Evolutionary conservation across 495 filamentous ascomycete species (phyloP).

Genomic region (Annulohypoxylon maeteangense): DNA sequence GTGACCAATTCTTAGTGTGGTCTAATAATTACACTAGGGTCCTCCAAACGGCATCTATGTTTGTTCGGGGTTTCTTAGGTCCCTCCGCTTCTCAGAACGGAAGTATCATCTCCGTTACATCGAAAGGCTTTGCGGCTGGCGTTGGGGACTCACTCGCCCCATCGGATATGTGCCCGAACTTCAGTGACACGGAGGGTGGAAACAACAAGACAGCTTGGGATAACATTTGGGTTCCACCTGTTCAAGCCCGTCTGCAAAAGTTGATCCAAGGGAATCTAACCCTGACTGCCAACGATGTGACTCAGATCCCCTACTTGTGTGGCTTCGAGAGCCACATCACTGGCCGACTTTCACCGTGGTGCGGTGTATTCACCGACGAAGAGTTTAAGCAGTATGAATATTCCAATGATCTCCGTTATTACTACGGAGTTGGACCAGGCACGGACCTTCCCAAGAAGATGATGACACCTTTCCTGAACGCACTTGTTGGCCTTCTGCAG

Average conservation of each 20-base stretch:
- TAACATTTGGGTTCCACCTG: slow-evolving; percentile 61
- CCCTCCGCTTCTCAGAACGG: slow-evolving; percentile 58
- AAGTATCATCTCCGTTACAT: slow-evolving; percentile 63
- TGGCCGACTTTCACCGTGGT: slow-evolving; percentile 64
- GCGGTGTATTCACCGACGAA: slow-evolving; percentile 61
- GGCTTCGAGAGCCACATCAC: slow-evolving; percentile 70
- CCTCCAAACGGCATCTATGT: slow-evolving; percentile 64
- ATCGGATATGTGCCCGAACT: slow-evolving; percentile 66
- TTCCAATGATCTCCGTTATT: slow-evolving; percentile 68
- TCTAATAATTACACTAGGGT: slow-evolving; percentile 66
- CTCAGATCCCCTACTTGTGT: slow-evolving; percentile 68
- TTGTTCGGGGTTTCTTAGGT: slow-evolving; percentile 64
- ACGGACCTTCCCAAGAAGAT: slow-evolving; percentile 57
- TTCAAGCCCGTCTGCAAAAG: slow-evolving; percentile 59
- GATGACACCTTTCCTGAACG: slow-evolving; percentile 63
- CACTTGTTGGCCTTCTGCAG: slow-evolving; percentile 58
- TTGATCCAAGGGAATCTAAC: slow-evolving; percentile 61
- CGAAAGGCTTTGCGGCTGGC: slow-evolving; percentile 50
- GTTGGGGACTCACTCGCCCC: slow-evolving; percentile 65
- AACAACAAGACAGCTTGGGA: slow-evolving; percentile 52
- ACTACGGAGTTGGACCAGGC: slow-evolving; percentile 66
- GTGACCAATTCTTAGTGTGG: slow-evolving; percentile 65
- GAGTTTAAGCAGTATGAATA: slow-evolving; percentile 68
- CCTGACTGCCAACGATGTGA: slow-evolving; percentile 60
- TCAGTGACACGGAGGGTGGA: slow-evolving; percentile 57